Evolutionary conservation across 306 rosid species (phyloP), one percentile per base, ranked within the genome.

Genomic region (Canavalia gladiata): DNA sequence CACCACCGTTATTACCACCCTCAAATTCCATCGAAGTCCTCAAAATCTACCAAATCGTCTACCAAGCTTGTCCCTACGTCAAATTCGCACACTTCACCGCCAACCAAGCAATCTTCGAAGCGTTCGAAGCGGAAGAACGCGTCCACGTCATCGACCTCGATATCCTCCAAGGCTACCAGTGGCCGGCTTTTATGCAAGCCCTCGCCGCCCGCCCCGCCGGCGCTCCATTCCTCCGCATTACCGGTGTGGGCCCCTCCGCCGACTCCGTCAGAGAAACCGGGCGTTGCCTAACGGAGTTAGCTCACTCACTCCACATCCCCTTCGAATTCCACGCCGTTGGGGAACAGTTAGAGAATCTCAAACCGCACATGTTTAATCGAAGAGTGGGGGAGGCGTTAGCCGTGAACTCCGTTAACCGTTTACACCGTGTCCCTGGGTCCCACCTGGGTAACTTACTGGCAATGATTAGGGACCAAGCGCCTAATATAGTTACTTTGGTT

Each of bases 111-210:
- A 95, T 92, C 72, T 95, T 95, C 29, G 98, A 92, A 76, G 97
- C 98, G 1, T 94, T 94, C 3, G 97, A 95, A 43, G 80, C 88
- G 1, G 97, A 95, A 78, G 94, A 90, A 8, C 92, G 97, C 0
- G 97, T 95, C 4, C 98, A 95, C 62, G 91, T 95, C 42, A 92
- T 95, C 29, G 97, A 95, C 60, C 91, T 91, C 0, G 94, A 95
- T 18, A 92, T 95, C 71, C 94, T 90, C 47, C 97, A 95, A 60
- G 98, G 98, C 7, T 95, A 95, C 29, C 98, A 95, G 33, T 92
- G 97, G 97, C 98, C 95, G 0, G 95, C 98, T 2, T 92, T 92
- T 85, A 95, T 90, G 97, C 97, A 95, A 68, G 98, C 98, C 77
- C 51, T 95, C 0, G 93, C 97, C 0, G 98, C 98, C 2, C 86